Percentiles rank a stretch among this genome's conserved stretches.
Evolutionary conservation across 2,329 filamentous ascomycete genomes (phyloP).

Genomic region (Davidsoniella neocaledoniae): DNA sequence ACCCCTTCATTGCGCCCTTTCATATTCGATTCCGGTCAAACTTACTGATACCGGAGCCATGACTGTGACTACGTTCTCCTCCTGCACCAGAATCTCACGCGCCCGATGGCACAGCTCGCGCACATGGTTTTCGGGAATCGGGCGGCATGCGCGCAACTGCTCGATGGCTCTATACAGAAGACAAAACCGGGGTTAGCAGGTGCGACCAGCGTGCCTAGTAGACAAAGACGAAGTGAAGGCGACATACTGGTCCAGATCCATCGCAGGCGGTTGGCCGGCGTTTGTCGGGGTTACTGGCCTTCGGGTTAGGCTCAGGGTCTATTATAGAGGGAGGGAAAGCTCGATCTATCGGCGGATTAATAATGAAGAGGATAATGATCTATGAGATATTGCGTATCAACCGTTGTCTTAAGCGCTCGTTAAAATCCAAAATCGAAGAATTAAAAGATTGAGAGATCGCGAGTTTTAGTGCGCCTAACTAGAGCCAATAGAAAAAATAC

Average conservation of each 20-base stretch:
- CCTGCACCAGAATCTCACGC: slow-evolving; percentile 86
- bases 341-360: no score
- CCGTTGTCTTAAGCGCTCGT: no score
- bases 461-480: no score
- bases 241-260: slow-evolving; percentile 75
- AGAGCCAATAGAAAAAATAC: no score
- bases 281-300: not conserved
- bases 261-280: slow-evolving; percentile 31
- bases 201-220: not conserved
- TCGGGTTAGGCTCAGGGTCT: no score
- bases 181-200: not conserved
- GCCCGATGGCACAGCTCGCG: slow-evolving; percentile 96
- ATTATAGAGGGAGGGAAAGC: no score
- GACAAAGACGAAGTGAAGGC: not conserved
- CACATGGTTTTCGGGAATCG: slow-evolving; percentile 89
- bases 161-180: slow-evolving; percentile 58
- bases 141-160: slow-evolving; percentile 85
- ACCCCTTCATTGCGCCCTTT: no score
- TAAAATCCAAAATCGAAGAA: no score
- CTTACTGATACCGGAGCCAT: slow-evolving; percentile 81
- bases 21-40: not conserved
- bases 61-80: slow-evolving; percentile 92
- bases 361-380: no score
- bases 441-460: no score
- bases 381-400: no score